Percentiles rank a stretch among this genome's conserved stretches.
phyloP scores from a whole-genome alignment of 2,329 filamentous ascomycete species.

The Penicillium sp. region DNA sequence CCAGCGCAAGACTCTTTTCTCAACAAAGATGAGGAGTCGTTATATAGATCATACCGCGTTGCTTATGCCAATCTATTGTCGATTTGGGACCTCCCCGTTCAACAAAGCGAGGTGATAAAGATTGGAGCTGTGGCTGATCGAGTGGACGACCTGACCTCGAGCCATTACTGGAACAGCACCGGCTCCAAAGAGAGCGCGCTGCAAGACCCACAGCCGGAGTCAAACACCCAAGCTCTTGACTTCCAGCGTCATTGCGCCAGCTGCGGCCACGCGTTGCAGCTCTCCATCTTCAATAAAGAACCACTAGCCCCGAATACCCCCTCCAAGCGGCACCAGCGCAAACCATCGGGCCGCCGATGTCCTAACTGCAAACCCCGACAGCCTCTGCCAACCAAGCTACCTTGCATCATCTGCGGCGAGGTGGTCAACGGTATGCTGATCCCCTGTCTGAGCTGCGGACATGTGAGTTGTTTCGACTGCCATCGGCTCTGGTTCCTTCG shows the following conservation, averaged over 20 bases:
- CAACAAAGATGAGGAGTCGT: constrained; percentile 46
- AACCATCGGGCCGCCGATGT: constrained; percentile 28
- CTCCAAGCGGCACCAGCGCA: constrained; percentile 21
- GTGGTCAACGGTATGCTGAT: constrained; percentile 44
- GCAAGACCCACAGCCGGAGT: constrained; percentile 17
- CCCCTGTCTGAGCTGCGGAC: constrained; percentile 49
- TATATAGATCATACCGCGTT: constrained; percentile 53
- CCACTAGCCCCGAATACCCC: constrained; percentile 15
- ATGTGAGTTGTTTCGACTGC: constrained; percentile 47
- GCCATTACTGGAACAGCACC: constrained; percentile 25
- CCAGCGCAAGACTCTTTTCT: constrained; percentile 49
- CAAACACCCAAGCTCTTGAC: constrained; percentile 33
- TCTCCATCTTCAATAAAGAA: constrained; percentile 36
- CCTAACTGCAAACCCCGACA: constrained; percentile 36
- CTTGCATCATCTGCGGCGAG: constrained; percentile 46
- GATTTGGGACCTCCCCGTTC: constrained; percentile 56
- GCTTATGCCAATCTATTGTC: constrained; percentile 58
- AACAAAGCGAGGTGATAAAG: constrained; percentile 58
- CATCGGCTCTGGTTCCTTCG: constrained; percentile 42
- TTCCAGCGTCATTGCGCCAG: constrained; percentile 44
- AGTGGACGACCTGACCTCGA: constrained; percentile 23
- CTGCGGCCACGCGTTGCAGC: constrained; percentile 38
- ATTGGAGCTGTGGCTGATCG: constrained; percentile 47
- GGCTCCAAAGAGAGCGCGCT: constrained; percentile 27
- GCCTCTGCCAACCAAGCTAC: constrained; percentile 34